phyloP scores from a whole-genome alignment of 1,139 yeast species.

The Debaryomyces udenii region DNA sequence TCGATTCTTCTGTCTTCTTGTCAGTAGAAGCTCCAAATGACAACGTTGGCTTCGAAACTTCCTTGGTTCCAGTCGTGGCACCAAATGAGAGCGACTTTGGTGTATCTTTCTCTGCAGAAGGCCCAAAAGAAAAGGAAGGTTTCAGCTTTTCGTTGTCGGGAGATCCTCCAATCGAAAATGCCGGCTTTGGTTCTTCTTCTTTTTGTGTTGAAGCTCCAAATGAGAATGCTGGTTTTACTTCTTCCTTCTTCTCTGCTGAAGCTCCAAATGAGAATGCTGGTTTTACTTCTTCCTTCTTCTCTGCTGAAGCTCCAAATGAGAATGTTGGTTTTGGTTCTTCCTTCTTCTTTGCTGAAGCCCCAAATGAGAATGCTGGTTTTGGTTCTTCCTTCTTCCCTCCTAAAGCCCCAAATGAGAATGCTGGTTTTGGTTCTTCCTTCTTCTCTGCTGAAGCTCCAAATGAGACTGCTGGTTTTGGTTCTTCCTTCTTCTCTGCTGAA shows the following conservation, averaged over 20 bases:
- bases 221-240: conserved; percentile 14
- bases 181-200: conserved; percentile 11
- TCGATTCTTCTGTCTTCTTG: conserved; percentile 7
- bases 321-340: conserved; percentile 10
- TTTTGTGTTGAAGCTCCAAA: conserved; percentile 14
- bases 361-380: conserved; percentile 14
- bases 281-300: conserved; percentile 8
- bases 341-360: conserved; percentile 2
- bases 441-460: conserved; percentile 14
- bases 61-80: neutral
- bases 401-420: conserved; percentile 15
- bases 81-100: conserved; percentile 16
- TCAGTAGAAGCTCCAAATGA: conserved; percentile 13
- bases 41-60: conserved; percentile 13
- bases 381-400: conserved; percentile 10
- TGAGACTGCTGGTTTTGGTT: conserved; percentile 13
- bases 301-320: conserved; percentile 14
- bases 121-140: conserved; percentile 17
- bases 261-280: conserved; percentile 16
- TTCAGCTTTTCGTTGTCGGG: conserved; percentile 13
- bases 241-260: neutral
- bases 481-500: conserved; percentile 13
- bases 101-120: conserved; percentile 7
- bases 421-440: conserved; percentile 12
- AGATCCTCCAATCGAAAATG: conserved; percentile 14